These are phyloP conservation scores for Auriscalpium orientale DNA, from an alignment of 768 basidiomycete species.

Conservation along the genomic window DNA sequence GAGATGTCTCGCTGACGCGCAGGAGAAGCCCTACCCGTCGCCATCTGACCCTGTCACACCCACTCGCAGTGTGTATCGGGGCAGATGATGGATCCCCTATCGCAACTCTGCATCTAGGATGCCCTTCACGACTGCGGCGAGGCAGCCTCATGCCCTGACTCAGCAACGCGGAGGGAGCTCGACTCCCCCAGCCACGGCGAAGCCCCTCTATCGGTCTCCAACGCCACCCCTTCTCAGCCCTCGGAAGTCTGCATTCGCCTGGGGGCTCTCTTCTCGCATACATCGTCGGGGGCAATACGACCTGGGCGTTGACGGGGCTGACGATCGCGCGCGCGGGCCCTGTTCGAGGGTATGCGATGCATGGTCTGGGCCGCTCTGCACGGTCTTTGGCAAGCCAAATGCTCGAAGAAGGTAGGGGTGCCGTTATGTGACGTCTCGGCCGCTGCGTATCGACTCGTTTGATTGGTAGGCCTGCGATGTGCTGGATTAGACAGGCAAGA, in stretches of 20 bases:
- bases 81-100: constrained; percentile 6
- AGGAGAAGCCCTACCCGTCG: background rate
- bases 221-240: too few species aligned
- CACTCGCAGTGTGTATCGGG: background rate
- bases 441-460: too few species aligned
- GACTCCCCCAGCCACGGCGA: background rate
- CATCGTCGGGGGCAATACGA: background rate
- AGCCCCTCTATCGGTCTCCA: too few species aligned
- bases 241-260: too few species aligned
- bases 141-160: constrained; percentile 13
- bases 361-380: too few species aligned
- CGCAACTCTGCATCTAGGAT: constrained; percentile 9
- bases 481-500: too few species aligned
- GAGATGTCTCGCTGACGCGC: too few species aligned
- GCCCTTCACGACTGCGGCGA: constrained; percentile 10
- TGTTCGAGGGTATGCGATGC: background rate
- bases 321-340: background rate
- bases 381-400: too few species aligned
- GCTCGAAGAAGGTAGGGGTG: too few species aligned
- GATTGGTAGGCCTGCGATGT: too few species aligned
- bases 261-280: too few species aligned
- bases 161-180: constrained; percentile 1
- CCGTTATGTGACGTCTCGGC: too few species aligned
- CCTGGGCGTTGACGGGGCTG: background rate
- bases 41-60: constrained; percentile 4